Base-by-base conservation (phyloP, 2,329 filamentous ascomycete species). In the Penicillium sp. region DNA sequence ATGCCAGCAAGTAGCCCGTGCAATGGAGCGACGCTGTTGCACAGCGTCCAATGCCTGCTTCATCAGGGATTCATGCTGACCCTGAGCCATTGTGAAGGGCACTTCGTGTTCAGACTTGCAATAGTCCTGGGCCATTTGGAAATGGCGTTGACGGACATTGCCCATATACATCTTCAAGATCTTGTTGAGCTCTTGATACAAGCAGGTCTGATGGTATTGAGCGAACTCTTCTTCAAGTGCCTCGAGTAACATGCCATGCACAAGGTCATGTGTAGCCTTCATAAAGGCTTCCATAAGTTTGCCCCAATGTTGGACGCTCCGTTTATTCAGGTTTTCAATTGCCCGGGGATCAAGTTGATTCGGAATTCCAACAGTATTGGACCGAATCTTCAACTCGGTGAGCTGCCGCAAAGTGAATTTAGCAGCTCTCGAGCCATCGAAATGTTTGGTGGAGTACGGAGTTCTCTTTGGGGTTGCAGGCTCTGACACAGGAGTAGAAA, bases 301-400 rank as follows among this genome's bases (percentile, higher is more conserved):
- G 1, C 77, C 65, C 87, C 87, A 90, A 1, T 82, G 79, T 7
- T 69, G 65, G 1, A 89, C 80, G 0, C 81, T 80, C n/a, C 81
- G 72, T 14, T 78, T 74, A 42, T 82, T 84, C 14, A 89, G 74
- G 0, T 76, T 76, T 27, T 85, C 80, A 19, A 86, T 84, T 0
- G 87, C 84, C 35, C 83, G 81, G 0, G 82, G 79, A 0, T 85
- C 81, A 0, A 84, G 80, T 0, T 84, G 76, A 7, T 81, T 79
- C 0, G 84, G 84, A 60, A 85, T 77, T 0, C 85, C 84, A 0
- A 83, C 79, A 16, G 76, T 77, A 26, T 80, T 81, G 11, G 82
- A 82, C 4, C 76, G 71, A 16, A 48, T 48, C 8, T 49, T 48
- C 3, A 53, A 18, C 8, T 53, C 38, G 1, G 44, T 34, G 1